Conservation (phyloP, 495 filamentous ascomycete species). For the Talaromyces ruber region DNA sequence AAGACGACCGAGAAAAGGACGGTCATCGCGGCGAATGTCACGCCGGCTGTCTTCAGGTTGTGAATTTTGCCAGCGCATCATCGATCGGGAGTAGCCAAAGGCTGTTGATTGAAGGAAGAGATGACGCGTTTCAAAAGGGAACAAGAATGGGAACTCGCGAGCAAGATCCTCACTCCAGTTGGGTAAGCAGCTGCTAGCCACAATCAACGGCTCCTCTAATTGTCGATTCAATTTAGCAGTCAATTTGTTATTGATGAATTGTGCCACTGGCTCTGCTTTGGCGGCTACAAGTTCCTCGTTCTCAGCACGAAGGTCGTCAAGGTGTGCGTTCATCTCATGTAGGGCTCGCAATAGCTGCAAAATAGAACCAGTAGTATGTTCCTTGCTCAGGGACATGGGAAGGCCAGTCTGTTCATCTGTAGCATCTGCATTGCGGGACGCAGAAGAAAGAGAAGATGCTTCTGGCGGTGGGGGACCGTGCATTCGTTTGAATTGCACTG, state of each 20-base stretch:
- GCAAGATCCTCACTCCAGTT: conserved; percentile 98
- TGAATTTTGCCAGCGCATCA: conserved; percentile 94
- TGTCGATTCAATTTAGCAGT: conserved; percentile 98
- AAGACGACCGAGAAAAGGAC: conserved; percentile 84
- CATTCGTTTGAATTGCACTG: conserved; percentile 85
- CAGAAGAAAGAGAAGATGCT: conserved; percentile 52
- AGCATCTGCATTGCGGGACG: conserved; percentile 35
- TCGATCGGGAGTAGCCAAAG: conserved; percentile 94
- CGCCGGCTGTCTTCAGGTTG: conserved; percentile 72
- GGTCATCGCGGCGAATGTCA: conserved; percentile 78
- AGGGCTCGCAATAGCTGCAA: conserved; percentile 83
- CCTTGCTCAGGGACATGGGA: conserved; percentile 77
- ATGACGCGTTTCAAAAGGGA: conserved; percentile 97
- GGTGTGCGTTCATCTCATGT: conserved; percentile 87
- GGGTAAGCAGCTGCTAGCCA: conserved; percentile 93
- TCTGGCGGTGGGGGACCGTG: conserved; percentile 83
- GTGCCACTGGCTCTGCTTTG: conserved; percentile 77
- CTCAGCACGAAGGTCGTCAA: conserved; percentile 93
- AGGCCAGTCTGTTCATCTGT: conserved; percentile 45
- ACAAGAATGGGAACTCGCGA: conserved; percentile 93
- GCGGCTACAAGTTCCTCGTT: conserved; percentile 63
- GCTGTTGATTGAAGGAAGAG: conserved; percentile 96
- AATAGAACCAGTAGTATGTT: conserved; percentile 76
- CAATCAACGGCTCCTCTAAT: conserved; percentile 95
- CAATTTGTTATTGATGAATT: conserved; percentile 98